phyloP scores from a whole-genome alignment of 768 basidiomycete genomes.

The Suillus spraguei region DNA sequence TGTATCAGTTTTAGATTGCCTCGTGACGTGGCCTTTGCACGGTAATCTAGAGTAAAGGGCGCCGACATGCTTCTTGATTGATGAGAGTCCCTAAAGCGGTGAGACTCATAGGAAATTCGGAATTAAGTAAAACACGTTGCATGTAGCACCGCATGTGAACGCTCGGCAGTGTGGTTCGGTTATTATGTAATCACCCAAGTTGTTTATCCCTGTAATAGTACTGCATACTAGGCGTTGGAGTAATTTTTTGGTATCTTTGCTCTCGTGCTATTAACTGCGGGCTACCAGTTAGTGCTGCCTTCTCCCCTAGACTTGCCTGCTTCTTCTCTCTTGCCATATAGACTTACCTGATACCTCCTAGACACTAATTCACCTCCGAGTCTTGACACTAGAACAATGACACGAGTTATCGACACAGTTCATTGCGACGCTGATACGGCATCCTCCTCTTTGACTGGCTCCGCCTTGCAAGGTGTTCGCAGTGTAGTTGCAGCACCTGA shows the following conservation, averaged over 20 bases:
- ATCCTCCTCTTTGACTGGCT: slow-evolving; percentile 47
- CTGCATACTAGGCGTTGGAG: slow-evolving; percentile 6
- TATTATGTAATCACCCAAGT: slow-evolving; percentile 31
- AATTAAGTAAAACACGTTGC: slow-evolving; percentile 1
- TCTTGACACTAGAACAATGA: slow-evolving; percentile 33
- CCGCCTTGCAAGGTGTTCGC: slow-evolving; percentile 67
- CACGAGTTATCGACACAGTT: slow-evolving; percentile 47
- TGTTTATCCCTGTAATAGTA: slow-evolving; percentile 38
- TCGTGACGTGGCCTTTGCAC: slow-evolving; percentile 39
- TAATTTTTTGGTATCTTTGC: slow-evolving; percentile 12
- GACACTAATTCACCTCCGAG: slow-evolving; percentile 31
- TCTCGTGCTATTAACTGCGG: slow-evolving; percentile 13
- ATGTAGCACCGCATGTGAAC: slow-evolving; percentile 15
- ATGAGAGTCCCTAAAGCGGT: neutral
- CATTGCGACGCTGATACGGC: slow-evolving; percentile 52
- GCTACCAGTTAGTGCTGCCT: slow-evolving; percentile 20
- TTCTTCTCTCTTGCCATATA: slow-evolving; percentile 24
- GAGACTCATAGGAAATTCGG: neutral
- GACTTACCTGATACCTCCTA: slow-evolving; percentile 39
- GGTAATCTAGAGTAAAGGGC: slow-evolving; percentile 14
- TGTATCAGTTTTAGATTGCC: slow-evolving; percentile 88
- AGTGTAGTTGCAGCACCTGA: slow-evolving; percentile 74
- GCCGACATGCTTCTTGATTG: slow-evolving; percentile 7
- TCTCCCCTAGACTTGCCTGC: slow-evolving; percentile 24
- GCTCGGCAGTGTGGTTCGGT: slow-evolving; percentile 37